phyloP scores from a whole-genome alignment of 345 rosid species.

The Pistacia vera region DNA sequence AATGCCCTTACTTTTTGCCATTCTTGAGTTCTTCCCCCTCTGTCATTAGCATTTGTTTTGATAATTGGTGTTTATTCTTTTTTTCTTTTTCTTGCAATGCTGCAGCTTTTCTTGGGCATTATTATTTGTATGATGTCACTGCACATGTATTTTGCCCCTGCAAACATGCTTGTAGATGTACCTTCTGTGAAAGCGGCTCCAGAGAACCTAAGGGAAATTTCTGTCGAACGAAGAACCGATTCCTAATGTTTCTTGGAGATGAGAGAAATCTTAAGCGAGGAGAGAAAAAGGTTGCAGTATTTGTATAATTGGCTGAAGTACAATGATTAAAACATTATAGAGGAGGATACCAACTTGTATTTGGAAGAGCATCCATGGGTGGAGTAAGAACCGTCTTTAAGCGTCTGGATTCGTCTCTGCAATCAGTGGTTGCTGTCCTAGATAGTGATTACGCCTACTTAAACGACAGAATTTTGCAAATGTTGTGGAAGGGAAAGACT shows the following conservation, averaged over 20 bases:
- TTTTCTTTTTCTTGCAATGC: conserved; percentile 6
- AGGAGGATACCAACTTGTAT: neutral
- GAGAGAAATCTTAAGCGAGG: neutral
- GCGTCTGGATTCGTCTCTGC: conserved; percentile 8
- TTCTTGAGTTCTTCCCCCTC: neutral
- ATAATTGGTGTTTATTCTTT: neutral
- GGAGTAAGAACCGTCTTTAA: neutral
- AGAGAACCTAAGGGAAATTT: conserved; percentile 59
- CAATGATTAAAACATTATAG: neutral
- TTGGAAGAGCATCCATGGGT: neutral
- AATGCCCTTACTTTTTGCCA: neutral
- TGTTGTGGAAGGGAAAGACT: neutral
- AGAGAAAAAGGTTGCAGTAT: neutral
- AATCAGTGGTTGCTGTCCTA: neutral
- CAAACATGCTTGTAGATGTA: conserved; percentile 63
- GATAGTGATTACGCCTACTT: neutral
- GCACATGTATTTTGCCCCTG: conserved; percentile 93
- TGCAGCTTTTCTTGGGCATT: conserved; percentile 95
- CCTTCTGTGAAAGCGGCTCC: conserved; percentile 53
- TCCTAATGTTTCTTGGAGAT: conserved; percentile 37
- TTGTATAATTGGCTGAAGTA: neutral
- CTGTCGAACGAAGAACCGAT: conserved; percentile 56
- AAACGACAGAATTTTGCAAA: neutral
- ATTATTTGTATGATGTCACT: conserved; percentile 93
- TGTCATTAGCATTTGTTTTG: neutral